phyloP scores from a whole-genome alignment of 2,329 filamentous ascomycete species.

The Waltergamsia citrina region DNA sequence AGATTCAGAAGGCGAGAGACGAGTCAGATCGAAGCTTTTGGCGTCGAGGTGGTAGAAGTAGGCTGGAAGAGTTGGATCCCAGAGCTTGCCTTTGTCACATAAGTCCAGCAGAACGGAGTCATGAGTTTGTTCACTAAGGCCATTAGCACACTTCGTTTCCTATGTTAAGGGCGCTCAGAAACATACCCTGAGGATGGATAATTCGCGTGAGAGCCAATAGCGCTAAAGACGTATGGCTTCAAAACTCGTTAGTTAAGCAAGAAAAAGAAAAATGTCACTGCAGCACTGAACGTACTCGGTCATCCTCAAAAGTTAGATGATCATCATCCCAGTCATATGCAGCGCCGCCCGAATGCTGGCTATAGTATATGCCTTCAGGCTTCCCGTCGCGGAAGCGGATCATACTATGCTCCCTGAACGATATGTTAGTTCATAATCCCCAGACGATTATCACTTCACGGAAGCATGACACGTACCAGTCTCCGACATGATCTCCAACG shows the following conservation, averaged over 20 bases:
- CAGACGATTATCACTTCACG: neutral
- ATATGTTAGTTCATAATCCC: neutral
- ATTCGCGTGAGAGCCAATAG: conserved; percentile 23
- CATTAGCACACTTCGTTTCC: neutral
- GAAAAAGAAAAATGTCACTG: too few species aligned
- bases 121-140: conserved; percentile 19
- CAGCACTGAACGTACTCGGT: conserved; percentile 14
- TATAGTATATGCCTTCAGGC: conserved; percentile 16
- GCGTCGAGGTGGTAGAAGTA: conserved; percentile 24
- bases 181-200: conserved; percentile 18
- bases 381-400: conserved; percentile 15
- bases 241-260: neutral
- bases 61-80: conserved; percentile 24
- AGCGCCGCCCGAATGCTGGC: conserved; percentile 14
- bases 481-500: conserved; percentile 16
- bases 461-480: conserved; percentile 10
- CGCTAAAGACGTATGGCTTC: conserved; percentile 24
- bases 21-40: conserved; percentile 11
- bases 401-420: conserved; percentile 20
- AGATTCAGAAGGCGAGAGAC: conserved; percentile 5
- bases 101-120: conserved; percentile 20
- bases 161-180: neutral
- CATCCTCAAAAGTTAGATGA: conserved; percentile 11
- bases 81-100: conserved; percentile 19
- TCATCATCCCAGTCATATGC: conserved; percentile 18